Percentiles rank a stretch among this genome's conserved stretches.
These are phyloP conservation scores for Incumbomyces delicatus DNA, from an alignment of 2,329 filamentous ascomycete genomes.

Conservation along the genomic window DNA sequence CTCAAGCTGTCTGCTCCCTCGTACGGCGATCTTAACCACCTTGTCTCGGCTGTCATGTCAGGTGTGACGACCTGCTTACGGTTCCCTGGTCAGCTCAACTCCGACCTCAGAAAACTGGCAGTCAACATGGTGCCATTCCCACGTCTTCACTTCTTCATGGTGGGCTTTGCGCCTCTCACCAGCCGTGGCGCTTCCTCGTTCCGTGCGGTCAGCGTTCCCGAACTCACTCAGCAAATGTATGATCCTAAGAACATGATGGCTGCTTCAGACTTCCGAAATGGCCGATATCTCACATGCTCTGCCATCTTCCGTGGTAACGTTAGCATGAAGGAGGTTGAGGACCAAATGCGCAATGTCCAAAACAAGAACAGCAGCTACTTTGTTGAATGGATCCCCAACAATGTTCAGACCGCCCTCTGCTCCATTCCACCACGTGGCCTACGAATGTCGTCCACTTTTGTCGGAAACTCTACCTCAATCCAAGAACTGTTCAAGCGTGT, in stretches of 20 bases:
- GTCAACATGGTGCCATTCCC: constrained; percentile 99
- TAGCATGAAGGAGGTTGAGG: constrained; percentile 99
- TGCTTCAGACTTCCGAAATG: constrained; percentile 98
- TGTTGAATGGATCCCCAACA: constrained; percentile 99
- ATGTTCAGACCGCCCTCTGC: constrained; percentile 98
- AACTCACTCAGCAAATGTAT: constrained; percentile 99
- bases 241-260: constrained; percentile 99
- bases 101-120: constrained; percentile 96
- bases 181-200: constrained; percentile 86
- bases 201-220: constrained; percentile 93
- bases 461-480: constrained; percentile 98
- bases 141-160: constrained; percentile 99
- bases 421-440: constrained; percentile 95
- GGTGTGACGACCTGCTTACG: constrained; percentile 97
- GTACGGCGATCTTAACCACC: constrained; percentile 98
- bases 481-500: constrained; percentile 99
- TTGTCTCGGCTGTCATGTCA: constrained; percentile 99
- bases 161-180: constrained; percentile 96
- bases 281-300: constrained; percentile 98
- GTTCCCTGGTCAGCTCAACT: constrained; percentile 99
- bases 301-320: constrained; percentile 99
- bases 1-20: constrained; percentile 98
- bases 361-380: constrained; percentile 99
- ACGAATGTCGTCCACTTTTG: constrained; percentile 98
- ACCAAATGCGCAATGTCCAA: constrained; percentile 99